Evolutionary conservation across 495 filamentous ascomycete species (phyloP).

Genomic region (Parachaetomium inaequale): DNA sequence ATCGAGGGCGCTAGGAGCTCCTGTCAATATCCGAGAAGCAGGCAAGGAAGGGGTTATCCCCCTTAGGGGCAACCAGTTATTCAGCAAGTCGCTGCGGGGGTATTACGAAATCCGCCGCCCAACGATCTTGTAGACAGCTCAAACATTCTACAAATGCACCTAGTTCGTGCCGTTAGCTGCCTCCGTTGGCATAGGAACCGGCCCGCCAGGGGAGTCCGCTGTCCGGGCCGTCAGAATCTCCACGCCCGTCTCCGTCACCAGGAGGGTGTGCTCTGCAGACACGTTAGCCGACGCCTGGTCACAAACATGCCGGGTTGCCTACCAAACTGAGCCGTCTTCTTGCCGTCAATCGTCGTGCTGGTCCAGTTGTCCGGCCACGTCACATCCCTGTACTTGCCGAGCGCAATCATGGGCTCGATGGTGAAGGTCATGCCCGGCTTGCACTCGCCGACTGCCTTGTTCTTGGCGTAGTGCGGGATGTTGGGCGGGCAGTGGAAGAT

Average conservation of each 20-base stretch:
- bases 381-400: conserved; percentile 74
- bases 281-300: conserved; percentile 2
- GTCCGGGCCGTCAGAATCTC: conserved; percentile 87
- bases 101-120: not conserved
- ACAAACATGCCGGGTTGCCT: conserved; percentile 17
- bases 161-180: conserved; percentile 20
- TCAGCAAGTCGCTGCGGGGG: no score
- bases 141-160: not conserved
- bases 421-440: conserved; percentile 92
- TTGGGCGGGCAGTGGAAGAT: conserved; percentile 83
- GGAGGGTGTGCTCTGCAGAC: conserved; percentile 74
- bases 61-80: no score
- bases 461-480: conserved; percentile 84
- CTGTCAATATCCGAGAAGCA: no score
- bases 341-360: conserved; percentile 75
- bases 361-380: conserved; percentile 95
- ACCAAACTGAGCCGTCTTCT: conserved; percentile 79
- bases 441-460: conserved; percentile 82
- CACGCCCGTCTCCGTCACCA: conserved; percentile 91
- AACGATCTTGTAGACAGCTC: not conserved
- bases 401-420: conserved; percentile 87
- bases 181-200: conserved; percentile 60
- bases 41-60: no score
- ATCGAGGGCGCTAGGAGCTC: no score
- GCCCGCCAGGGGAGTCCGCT: conserved; percentile 78